Percentiles rank a stretch among this genome's conserved stretches.
Evolutionary conservation across 495 filamentous ascomycete species (phyloP).

Genomic region (Annulohypoxylon stygium): DNA sequence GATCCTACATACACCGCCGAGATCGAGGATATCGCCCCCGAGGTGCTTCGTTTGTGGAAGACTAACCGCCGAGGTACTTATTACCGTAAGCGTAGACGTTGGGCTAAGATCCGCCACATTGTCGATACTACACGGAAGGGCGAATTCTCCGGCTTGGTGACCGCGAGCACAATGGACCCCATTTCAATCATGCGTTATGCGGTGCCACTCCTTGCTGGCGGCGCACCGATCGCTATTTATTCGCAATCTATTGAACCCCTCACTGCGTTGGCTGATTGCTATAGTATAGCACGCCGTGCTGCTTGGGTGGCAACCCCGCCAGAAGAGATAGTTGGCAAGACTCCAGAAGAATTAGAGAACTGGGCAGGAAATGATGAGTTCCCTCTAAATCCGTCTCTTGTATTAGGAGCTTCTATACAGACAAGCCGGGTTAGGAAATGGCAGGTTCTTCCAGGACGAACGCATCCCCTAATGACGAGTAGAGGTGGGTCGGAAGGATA

Average conservation of each 20-base stretch:
- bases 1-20: constrained; percentile 78
- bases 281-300: constrained; percentile 78
- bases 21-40: constrained; percentile 65
- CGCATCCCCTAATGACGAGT: constrained; percentile 92
- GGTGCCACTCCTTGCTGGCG: constrained; percentile 84
- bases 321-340: constrained; percentile 54
- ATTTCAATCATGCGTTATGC: constrained; percentile 77
- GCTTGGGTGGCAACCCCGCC: constrained; percentile 68
- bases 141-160: constrained; percentile 83
- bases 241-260: constrained; percentile 82
- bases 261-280: constrained; percentile 79
- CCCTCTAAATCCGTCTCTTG: constrained; percentile 81
- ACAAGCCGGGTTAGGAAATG: constrained; percentile 78
- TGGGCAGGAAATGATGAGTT: constrained; percentile 76
- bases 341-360: constrained; percentile 56
- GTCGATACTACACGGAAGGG: constrained; percentile 80
- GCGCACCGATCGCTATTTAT: constrained; percentile 87
- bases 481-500: constrained; percentile 91
- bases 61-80: constrained; percentile 81
- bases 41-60: constrained; percentile 74
- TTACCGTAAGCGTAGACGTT: constrained; percentile 88
- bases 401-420: constrained; percentile 85
- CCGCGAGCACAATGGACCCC: constrained; percentile 84
- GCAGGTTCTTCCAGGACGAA: constrained; percentile 93
- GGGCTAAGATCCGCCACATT: constrained; percentile 72